These are phyloP conservation scores for Picochlorum sp. DNA, from an alignment of 139 green algal species.

Conservation along the genomic window DNA sequence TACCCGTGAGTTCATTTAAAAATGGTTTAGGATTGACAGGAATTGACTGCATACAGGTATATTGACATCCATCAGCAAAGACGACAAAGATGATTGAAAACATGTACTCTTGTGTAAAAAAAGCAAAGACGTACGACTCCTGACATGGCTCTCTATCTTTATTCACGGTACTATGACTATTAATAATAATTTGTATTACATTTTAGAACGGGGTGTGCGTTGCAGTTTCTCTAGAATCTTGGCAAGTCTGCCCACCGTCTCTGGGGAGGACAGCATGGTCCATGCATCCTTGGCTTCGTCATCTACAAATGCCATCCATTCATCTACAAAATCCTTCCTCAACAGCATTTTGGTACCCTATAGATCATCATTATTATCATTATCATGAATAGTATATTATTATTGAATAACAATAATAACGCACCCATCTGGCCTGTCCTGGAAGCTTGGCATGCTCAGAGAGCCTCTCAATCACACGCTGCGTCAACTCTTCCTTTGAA, in stretches of 20 bases:
- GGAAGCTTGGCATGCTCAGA: constrained; percentile 32
- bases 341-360: constrained; percentile 50
- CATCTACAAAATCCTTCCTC: constrained; percentile 38
- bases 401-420: not conserved
- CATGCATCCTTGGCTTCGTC: constrained; percentile 56
- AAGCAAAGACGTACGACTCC: too few species aligned
- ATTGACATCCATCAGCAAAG: too few species aligned
- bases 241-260: constrained; percentile 47
- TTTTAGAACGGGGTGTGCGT: not conserved
- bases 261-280: constrained; percentile 37
- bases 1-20: constrained; percentile 89
- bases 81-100: too few species aligned
- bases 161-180: too few species aligned
- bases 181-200: too few species aligned
- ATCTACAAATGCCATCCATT: constrained; percentile 50
- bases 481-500: constrained; percentile 34
- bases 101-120: too few species aligned
- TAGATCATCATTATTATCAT: not conserved
- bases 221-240: constrained; percentile 52
- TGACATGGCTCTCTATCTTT: too few species aligned
- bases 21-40: constrained; percentile 98
- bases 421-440: constrained; percentile 23
- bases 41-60: constrained; percentile 39
- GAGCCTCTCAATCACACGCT: constrained; percentile 37
- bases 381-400: too few species aligned